Evolutionary conservation across 2,329 filamentous ascomycete species (phyloP).

Genomic region (Davidsoniella eucalypti): DNA sequence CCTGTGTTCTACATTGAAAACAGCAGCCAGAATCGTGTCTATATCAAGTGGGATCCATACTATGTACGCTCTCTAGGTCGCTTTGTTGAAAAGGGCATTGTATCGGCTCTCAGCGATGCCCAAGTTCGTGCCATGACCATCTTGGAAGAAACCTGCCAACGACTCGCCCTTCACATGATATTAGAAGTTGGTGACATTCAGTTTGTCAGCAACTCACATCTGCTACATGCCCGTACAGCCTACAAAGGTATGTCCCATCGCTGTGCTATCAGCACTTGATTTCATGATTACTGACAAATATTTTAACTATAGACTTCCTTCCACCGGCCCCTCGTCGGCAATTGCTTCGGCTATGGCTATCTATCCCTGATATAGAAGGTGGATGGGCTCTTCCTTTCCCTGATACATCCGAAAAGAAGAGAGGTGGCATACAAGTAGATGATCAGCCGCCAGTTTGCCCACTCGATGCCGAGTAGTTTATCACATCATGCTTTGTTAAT

Average conservation of each 20-base stretch:
- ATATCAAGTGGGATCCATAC: slow-evolving; percentile 78
- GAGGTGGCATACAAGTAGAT: slow-evolving; percentile 77
- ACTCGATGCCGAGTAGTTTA: slow-evolving; percentile 54
- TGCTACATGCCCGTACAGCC: slow-evolving; percentile 65
- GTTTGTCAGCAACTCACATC: slow-evolving; percentile 64
- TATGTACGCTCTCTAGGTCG: slow-evolving; percentile 60
- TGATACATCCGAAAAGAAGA: slow-evolving; percentile 69
- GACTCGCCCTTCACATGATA: slow-evolving; percentile 64
- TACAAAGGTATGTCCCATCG: slow-evolving; percentile 34
- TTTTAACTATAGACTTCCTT: slow-evolving; percentile 27
- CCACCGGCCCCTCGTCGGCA: slow-evolving; percentile 57
- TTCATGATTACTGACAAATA: background rate
- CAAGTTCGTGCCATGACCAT: slow-evolving; percentile 50
- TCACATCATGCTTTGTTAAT: no score
- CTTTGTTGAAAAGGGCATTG: slow-evolving; percentile 55
- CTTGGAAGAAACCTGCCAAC: slow-evolving; percentile 54
- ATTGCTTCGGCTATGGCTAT: slow-evolving; percentile 70
- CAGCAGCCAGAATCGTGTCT: slow-evolving; percentile 35
- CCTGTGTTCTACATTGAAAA: slow-evolving; percentile 64
- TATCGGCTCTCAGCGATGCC: slow-evolving; percentile 53
- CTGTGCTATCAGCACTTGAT: background rate
- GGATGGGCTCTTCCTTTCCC: slow-evolving; percentile 75
- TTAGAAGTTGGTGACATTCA: slow-evolving; percentile 80
- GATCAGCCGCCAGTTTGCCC: slow-evolving; percentile 59
- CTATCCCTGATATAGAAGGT: slow-evolving; percentile 64